Percentiles rank a stretch among this genome's conserved stretches.
Conservation (phyloP, 2,329 filamentous ascomycete genomes). For the Zelopaecilomyces penicillatus region DNA sequence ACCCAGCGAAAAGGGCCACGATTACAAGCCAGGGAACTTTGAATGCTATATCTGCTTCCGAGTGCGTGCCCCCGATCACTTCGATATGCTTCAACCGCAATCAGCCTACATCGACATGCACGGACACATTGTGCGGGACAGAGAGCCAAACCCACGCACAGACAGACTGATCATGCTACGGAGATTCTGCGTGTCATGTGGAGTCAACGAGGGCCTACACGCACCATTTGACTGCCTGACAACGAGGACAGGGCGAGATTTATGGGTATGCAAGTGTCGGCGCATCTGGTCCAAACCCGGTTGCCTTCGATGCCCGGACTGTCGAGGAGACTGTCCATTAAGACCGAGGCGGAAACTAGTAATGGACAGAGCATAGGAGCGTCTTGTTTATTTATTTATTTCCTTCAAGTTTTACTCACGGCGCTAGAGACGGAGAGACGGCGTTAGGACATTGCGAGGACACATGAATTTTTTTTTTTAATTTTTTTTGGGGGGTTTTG, state of each 20-base stretch:
- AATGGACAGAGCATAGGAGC: conserved; percentile 6
- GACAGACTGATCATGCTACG: conserved; percentile 26
- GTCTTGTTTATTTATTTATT: neutral
- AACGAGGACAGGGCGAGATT: conserved; percentile 28
- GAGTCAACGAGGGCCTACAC: conserved; percentile 29
- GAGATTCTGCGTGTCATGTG: conserved; percentile 34
- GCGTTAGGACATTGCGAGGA: too few relatives aligned
- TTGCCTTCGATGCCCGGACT: conserved; percentile 27
- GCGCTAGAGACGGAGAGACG: too few relatives aligned
- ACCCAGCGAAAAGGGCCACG: conserved; percentile 26
- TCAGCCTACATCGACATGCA: conserved; percentile 23
- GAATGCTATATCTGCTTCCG: conserved; percentile 35
- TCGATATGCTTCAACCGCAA: conserved; percentile 28
- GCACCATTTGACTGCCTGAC: conserved; percentile 28
- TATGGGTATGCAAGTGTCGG: conserved; percentile 33
- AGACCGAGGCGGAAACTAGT: conserved; percentile 23
- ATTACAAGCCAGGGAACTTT: conserved; percentile 32
- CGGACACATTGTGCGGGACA: conserved; percentile 21
- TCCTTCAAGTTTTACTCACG: too few relatives aligned
- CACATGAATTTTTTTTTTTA: too few relatives aligned
- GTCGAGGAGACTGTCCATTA: conserved; percentile 26
- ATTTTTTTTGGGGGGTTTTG: too few relatives aligned
- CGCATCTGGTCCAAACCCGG: conserved; percentile 28
- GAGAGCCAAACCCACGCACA: conserved; percentile 16
- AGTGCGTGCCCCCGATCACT: conserved; percentile 30